These are phyloP conservation scores for Rhodotorula sp. DNA, from an alignment of 1,284 basidiomycete genomes.

Conservation along the genomic window DNA sequence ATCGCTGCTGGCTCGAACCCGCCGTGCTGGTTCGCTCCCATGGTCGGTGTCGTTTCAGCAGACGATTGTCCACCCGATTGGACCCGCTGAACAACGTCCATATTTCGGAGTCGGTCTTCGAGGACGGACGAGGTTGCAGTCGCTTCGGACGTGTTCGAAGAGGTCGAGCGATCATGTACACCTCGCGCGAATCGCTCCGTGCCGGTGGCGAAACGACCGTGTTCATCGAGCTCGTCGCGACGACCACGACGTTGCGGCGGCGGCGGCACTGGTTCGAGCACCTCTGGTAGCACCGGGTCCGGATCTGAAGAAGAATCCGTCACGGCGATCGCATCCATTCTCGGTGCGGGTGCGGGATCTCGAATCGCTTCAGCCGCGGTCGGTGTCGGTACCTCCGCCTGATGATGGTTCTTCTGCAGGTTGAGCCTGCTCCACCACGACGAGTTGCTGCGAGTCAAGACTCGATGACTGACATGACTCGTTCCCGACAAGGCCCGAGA, in stretches of 20 bases:
- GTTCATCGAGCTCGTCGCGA: constrained; percentile 8
- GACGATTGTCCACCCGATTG: constrained; percentile 14
- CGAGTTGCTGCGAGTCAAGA: constrained; percentile 19
- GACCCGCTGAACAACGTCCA: constrained; percentile 38
- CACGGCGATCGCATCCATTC: constrained; percentile 2
- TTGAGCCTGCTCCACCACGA: constrained; percentile 34
- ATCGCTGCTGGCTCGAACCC: constrained; percentile 1
- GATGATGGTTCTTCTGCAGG: neutral
- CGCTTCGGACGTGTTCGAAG: constrained; percentile 25
- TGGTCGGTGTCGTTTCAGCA: constrained; percentile 12
- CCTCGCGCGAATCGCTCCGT: neutral
- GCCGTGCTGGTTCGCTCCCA: neutral
- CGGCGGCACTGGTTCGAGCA: neutral
- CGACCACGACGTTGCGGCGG: neutral
- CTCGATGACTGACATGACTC: neutral
- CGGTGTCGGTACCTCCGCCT: constrained; percentile 15
- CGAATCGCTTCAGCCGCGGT: constrained; percentile 31
- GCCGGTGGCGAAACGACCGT: constrained; percentile 9
- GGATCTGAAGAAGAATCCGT: constrained; percentile 20
- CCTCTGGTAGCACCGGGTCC: too few relatives aligned
- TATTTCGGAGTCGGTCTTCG: constrained; percentile 31
- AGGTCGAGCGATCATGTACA: constrained; percentile 22
- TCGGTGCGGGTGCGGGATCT: constrained; percentile 25
- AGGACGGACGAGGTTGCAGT: constrained; percentile 33
- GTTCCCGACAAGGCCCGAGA: neutral